Base-by-base conservation (phyloP, 371 early-diverging fungal species). In the Apophysomyces elegans region DNA sequence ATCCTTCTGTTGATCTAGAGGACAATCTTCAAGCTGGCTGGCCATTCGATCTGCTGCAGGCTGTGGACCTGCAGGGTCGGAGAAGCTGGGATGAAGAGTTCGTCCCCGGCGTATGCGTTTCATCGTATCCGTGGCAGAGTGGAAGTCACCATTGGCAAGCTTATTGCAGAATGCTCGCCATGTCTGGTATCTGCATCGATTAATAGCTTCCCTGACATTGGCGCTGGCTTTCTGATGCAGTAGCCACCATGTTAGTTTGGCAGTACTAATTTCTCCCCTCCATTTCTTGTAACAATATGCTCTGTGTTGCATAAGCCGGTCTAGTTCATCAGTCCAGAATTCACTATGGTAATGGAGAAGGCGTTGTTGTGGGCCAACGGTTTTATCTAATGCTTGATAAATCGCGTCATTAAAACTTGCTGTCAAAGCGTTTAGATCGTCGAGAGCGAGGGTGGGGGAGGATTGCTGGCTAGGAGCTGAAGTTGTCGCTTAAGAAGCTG, bases 251-350 rank as follows among this genome's bases (percentile, higher is more conserved):
- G 18, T 56, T 14, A 64, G 13, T 36, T 59, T 36, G 6, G 59
- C 50, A 8, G 65, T 43, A 3, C 65, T 61, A 7, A n/a, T 14
- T 11, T 62, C 66, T 32, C 59, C 56, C 13, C 56, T 13, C 68
- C 68, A 63, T 45, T 58, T 59, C 7, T 45, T 35, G 37, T 65
- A 68, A 14, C 62, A 65, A 12, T 14, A 35, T 36, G 65, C 70
- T 1, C 70, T 59, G 0, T 59, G 14, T 12, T 46, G 32, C 7
- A 62, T 35, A 2, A 56, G 43, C 2, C 65, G 43, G 7, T 61
- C 26, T 26, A 26, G 26, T 26, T 26, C 63, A 14, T 11, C 14
- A 0, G 56, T 62, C 70, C 70, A 65, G 37, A 70, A 65, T 41
- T 41, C 13, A 1, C 5, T 1, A 5, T 13, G 11, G 41, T 41